Conservation (phyloP, 2,329 filamentous ascomycete species). For the Macrophomina pseudophaseolina region DNA sequence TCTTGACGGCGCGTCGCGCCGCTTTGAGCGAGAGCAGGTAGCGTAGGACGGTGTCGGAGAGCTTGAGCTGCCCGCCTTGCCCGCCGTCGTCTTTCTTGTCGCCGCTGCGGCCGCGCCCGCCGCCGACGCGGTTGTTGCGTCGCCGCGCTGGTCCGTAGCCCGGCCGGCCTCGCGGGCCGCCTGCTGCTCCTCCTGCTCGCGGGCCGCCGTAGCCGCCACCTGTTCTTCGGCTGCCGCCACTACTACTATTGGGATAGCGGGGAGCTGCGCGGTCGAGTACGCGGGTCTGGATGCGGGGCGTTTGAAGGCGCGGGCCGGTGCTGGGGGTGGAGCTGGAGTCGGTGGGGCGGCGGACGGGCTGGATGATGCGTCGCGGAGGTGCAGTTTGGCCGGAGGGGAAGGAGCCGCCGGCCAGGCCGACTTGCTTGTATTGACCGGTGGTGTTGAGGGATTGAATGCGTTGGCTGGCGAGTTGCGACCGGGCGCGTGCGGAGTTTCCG, state of each 20-base stretch:
- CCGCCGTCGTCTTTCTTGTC: not conserved
- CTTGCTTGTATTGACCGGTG: not conserved
- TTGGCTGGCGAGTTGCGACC: conserved; percentile 6
- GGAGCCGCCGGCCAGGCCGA: conserved; percentile 8
- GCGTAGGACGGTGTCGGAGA: conserved; percentile 16
- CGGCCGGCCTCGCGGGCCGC: not conserved
- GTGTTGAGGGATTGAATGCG: conserved; percentile 1
- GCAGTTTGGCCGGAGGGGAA: conserved; percentile 1
- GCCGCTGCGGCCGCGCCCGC: not conserved
- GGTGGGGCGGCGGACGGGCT: not conserved
- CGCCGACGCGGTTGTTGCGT: not conserved
- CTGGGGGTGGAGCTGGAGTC: not conserved
- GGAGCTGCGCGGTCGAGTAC: not conserved
- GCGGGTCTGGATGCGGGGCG: conserved; percentile 7
- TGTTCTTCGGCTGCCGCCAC: too few relatives aligned
- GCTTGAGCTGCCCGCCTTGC: not conserved
- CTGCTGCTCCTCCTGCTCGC: not conserved
- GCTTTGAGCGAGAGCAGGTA: conserved; percentile 19
- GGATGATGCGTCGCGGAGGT: not conserved
- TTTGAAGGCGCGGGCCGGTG: not conserved
- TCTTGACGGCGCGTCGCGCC: conserved; percentile 5
- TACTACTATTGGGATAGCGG: too few relatives aligned
- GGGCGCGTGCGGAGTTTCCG: conserved; percentile 10
- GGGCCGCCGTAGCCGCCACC: too few relatives aligned
- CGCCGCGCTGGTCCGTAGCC: not conserved